These are phyloP conservation scores for Mortierella alpina DNA, from an alignment of 192 early-diverging fungal genomes.

Conservation along the genomic window DNA sequence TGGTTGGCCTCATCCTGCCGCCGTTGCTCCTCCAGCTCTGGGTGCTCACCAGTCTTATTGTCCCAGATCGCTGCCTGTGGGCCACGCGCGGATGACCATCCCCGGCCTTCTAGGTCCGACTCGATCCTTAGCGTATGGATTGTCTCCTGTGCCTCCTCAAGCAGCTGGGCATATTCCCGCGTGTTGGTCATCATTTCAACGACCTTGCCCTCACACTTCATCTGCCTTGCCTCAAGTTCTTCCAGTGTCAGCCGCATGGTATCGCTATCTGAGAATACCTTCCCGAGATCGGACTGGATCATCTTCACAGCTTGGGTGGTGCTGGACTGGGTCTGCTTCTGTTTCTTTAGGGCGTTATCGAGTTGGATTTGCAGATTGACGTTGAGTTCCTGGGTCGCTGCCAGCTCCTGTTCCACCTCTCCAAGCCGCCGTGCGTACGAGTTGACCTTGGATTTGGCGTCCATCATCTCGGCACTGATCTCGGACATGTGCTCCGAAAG, in stretches of 20 bases:
- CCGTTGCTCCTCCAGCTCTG: neutral
- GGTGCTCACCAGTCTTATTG: conserved; percentile 38
- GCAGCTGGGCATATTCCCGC: conserved; percentile 65
- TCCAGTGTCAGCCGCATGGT: conserved; percentile 60
- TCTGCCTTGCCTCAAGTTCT: conserved; percentile 66
- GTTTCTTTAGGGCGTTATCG: conserved; percentile 62
- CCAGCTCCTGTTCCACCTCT: conserved; percentile 67
- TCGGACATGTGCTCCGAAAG: conserved; percentile 67
- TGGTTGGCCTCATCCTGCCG: too few relatives aligned
- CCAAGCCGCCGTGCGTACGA: conserved; percentile 65
- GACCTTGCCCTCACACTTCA: conserved; percentile 65
- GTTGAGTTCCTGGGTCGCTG: conserved; percentile 66
- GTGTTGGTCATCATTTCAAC: conserved; percentile 66
- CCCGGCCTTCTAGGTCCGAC: conserved; percentile 55
- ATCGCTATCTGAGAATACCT: conserved; percentile 66
- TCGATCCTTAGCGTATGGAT: conserved; percentile 64
- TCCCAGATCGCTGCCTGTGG: conserved; percentile 48
- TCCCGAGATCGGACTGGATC: conserved; percentile 67
- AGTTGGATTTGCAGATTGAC: conserved; percentile 63
- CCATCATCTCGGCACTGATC: conserved; percentile 68
- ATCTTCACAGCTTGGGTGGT: conserved; percentile 69
- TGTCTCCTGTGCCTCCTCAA: conserved; percentile 70
- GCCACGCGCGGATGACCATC: conserved; percentile 29
- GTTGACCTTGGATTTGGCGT: conserved; percentile 63
- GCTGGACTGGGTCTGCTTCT: conserved; percentile 66